Evolutionary conservation across 805 yeast genomes (phyloP), one percentile per base, ranked within the genome.

Genomic region (Kluyveromyces aestuarii): DNA sequence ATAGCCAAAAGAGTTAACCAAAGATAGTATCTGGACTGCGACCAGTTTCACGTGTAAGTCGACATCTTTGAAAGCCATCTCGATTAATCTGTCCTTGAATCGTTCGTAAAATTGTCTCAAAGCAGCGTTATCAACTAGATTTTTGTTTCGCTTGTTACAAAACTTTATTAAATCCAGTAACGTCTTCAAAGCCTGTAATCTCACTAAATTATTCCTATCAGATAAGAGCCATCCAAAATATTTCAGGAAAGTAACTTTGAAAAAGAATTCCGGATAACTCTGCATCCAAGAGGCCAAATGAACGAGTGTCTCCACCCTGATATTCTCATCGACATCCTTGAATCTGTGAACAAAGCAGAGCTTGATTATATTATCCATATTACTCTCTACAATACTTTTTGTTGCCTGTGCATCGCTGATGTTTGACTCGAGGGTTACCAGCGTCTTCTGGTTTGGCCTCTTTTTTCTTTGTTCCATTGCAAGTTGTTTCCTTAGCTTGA

Each of bases 141-240:
- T 66, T 27, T 67, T 70, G 30, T 47, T 52, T 11, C 52, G 51
- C 36, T 38, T 46, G 45, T 63, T 48, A 27, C 52, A 53, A 51
- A 50, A 59, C 45, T 66, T 70, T 59, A 77, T 78, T 19, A 81
- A 64, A 56, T 69, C 79, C 11, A 70, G 61, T 41, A 89, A 66
- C 4, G 75, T 72, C 54, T 72, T 77, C 25, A 84, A 60, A 1
- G 81, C 89, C 55, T 85, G 88, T 8, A 72, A 61, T 55, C 95
- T 74, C 1, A 87, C 95, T 2, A 61, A 52, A 10, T 75, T 64
- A 14, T 77, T 74, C 2, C 79, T 70, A 59, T 89, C 96, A n/a
- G 90, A 81, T 40, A 90, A 68, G 35, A 87, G 70, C 95, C 95
- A 85, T 5, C 96, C 96, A 58, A 85, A 74, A 63, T 85, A 87